Percentiles rank a stretch among this genome's conserved stretches.
Evolutionary conservation across 2,329 filamentous ascomycete genomes (phyloP).

Genomic region (Gaeumannomyces tritici): DNA sequence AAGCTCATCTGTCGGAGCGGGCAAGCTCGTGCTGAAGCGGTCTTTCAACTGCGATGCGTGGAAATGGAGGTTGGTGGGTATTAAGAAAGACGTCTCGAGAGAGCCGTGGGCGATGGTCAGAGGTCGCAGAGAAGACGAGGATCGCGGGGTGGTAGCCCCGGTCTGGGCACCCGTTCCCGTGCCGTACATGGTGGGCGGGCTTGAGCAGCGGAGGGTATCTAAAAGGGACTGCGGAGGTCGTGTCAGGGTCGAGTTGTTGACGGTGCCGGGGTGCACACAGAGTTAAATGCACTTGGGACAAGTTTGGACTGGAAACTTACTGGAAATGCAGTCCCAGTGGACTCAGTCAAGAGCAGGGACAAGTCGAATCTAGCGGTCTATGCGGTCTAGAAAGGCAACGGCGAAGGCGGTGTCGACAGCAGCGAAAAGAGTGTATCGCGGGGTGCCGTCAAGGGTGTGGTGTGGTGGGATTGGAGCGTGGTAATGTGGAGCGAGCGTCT

Average conservation of each 20-base stretch:
- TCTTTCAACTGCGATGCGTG: slow-evolving; percentile 93
- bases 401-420: neutral
- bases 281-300: neutral
- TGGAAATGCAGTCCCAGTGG: neutral
- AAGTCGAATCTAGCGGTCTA: neutral
- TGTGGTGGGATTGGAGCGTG: neutral
- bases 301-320: neutral
- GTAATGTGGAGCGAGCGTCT: neutral
- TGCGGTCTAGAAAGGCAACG: neutral
- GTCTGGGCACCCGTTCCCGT: slow-evolving; percentile 78
- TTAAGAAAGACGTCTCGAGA: slow-evolving; percentile 91
- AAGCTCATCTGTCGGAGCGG: slow-evolving; percentile 88
- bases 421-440: neutral
- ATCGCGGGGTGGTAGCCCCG: slow-evolving; percentile 93
- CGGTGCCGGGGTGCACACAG: neutral
- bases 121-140: slow-evolving; percentile 83
- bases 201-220: slow-evolving; percentile 20
- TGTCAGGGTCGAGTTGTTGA: neutral
- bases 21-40: slow-evolving; percentile 74
- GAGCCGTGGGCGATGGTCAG: slow-evolving; percentile 86
- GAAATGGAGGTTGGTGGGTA: slow-evolving; percentile 92
- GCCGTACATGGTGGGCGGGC: slow-evolving; percentile 66
- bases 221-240: neutral
- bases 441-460: neutral
- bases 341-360: slow-evolving; percentile 6